phyloP scores from a whole-genome alignment of 495 filamentous ascomycete species.

The Aspergillus olivimuriae region DNA sequence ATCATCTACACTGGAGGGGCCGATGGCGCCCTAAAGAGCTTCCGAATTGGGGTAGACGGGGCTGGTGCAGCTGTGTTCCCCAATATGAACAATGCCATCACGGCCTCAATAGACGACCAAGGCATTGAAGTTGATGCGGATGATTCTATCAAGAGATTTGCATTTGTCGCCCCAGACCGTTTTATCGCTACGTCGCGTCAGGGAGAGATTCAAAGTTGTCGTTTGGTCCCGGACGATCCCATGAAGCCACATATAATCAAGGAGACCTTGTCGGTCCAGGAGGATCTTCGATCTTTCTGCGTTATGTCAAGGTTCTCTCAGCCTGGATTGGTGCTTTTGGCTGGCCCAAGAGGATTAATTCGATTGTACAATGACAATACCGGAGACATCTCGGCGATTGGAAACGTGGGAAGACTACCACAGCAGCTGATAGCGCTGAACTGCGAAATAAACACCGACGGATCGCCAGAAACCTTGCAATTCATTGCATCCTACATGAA shows the following conservation, averaged over 20 bases:
- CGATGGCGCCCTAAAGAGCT: conserved; percentile 57
- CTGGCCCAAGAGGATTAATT: conserved; percentile 24
- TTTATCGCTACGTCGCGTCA: conserved; percentile 54
- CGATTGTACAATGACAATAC: conserved; percentile 30
- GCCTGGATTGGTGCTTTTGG: conserved; percentile 31
- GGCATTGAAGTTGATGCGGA: conserved; percentile 8
- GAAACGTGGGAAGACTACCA: conserved; percentile 19
- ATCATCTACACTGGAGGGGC: conserved; percentile 77
- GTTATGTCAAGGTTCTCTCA: conserved; percentile 22
- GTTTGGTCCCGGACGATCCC: conserved; percentile 7
- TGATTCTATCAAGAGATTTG: conserved; percentile 46
- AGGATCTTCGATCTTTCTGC: conserved; percentile 27
- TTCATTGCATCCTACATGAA: conserved; percentile 29
- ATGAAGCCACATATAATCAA: conserved; percentile 15
- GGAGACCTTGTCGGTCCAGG: conserved; percentile 24
- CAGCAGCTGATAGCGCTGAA: conserved; percentile 22
- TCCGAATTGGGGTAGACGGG: conserved; percentile 11
- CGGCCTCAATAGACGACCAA: conserved; percentile 1
- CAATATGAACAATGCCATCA: conserved; percentile 9
- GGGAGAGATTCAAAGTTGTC: conserved; percentile 54
- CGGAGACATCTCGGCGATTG: conserved; percentile 21
- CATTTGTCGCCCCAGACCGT: conserved; percentile 51
- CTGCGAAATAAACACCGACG: conserved; percentile 5
- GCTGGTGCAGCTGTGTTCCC: conserved; percentile 8
- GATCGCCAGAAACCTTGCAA: conserved; percentile 7